Base-by-base conservation (phyloP, 768 basidiomycete species). In the Tricholoma sp. region DNA sequence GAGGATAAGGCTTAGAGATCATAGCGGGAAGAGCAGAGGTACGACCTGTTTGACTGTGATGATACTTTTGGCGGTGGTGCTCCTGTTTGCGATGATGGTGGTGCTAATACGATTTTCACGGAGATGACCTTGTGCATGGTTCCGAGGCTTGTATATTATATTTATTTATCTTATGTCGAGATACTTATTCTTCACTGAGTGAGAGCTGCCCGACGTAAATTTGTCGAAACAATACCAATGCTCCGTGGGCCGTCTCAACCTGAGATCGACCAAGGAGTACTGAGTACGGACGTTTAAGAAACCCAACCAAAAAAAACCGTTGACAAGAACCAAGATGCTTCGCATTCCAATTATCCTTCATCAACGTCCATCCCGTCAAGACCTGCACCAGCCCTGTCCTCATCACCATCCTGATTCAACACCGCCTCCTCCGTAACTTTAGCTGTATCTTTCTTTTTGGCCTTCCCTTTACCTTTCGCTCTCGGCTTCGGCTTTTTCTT, bases 21-120 rank as follows among this genome's bases (percentile, higher is more conserved):
- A 88, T 44, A 71, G 80, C 3, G 80, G 79, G 20, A 88, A 83
- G 74, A 84, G 83, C 42, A 72, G 83, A 28, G 74, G 81, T 13
- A 91, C 88, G 60, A 93, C 89, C 0, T 92, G 91, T 67, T 64
- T 91, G 66, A 79, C 83, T 8, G 57, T 91, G 2, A 76, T 79
- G 28, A 78, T 86, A 50, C 70, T 96, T 7, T 10, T 88, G 2
- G 76, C 81, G 4, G 94, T 93, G 2, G 61, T 83, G 10, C 65
- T 89, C 15, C 72, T 89, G 6, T 97, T 89, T 60, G 63, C 88
- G 51, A 32, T 87, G 13, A 89, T 87, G 82, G 82, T 92, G 57
- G 75, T 84, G 49, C 59, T 92, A 37, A 91, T 94, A 58, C 80
- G 89, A 52, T 68, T 91, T 37, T 49, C 47, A 31, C 31, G 47